Evolutionary conservation across 148 eudicot species (phyloP), one percentile per base, ranked within the genome.

Genomic region (Cornus florida): DNA sequence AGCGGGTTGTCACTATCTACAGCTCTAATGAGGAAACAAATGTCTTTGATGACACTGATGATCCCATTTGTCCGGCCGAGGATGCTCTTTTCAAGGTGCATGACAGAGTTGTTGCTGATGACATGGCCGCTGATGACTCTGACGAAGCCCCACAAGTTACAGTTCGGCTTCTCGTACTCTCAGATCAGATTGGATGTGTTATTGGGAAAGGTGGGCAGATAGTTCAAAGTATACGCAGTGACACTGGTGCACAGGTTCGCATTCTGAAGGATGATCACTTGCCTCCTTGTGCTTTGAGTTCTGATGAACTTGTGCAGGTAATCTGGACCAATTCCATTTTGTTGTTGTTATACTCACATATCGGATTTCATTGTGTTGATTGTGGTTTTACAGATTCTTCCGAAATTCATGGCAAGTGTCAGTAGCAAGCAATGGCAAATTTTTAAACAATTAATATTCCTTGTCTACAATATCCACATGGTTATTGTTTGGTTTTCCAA

Each of bases 201-300:
- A 91, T 96, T 86, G 99, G 99, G 74, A 96, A 96, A 89, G 99
- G 99, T 67, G 99, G 99, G 53, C 93, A 92, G 78, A 94, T 92
- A 50, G 95, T 96, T 74, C 97, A 94, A 72, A 84, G 66, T 70
- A 94, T 96, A 57, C 95, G 97, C 13, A 92, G 89, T 81, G 99
- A 96, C 24, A 88, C 97, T 65, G 98, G 97, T 81, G 94, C 99
- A 64, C 97, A 94, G 83, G 82, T 96, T 80, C 97, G 98, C 56
- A 96, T 96, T 75, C 65, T 96, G 80, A 96, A 94, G 88, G 95
- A 92, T 86, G 88, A 91, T 70, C 97, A 96, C 82, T 77, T 96
- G 83, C 99, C 99, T 57, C 70, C 91, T 75, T 96, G 99, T 89
- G 99, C 99, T 39, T 80, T 94, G 81, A 85, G 86, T 84, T 80